A percentile compares a stretch with the other conserved stretches of the same genome.
phyloP scores from a whole-genome alignment of 306 rosid species.

The Ormosia emarginata region DNA sequence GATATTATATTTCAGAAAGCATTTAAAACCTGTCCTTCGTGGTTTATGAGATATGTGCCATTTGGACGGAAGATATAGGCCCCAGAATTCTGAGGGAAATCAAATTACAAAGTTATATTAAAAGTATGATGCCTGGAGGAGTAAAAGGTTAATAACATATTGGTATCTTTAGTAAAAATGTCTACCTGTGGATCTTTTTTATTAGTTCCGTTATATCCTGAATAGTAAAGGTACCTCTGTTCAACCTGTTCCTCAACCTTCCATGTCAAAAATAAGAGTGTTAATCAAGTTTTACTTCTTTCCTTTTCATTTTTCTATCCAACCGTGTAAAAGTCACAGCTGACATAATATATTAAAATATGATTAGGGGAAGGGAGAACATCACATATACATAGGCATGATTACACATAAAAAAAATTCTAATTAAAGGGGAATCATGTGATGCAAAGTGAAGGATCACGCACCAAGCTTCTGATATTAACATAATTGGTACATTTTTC shows the following conservation, averaged over 20 bases:
- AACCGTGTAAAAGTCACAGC: neutral
- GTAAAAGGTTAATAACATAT: constrained; percentile 16
- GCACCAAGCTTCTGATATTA: constrained; percentile 52
- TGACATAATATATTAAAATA: constrained; percentile 9
- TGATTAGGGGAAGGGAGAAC: constrained; percentile 9
- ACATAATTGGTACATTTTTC: constrained; percentile 49
- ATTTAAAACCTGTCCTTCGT: constrained; percentile 38
- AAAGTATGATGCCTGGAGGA: neutral
- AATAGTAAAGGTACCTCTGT: constrained; percentile 47
- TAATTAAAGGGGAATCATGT: constrained; percentile 14
- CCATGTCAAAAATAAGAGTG: constrained; percentile 33
- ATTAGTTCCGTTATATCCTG: constrained; percentile 45
- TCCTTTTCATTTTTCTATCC: neutral
- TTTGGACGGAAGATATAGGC: constrained; percentile 63
- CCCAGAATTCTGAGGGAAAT: constrained; percentile 46
- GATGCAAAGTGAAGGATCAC: constrained; percentile 17
- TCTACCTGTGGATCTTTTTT: constrained; percentile 44
- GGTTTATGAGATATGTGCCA: constrained; percentile 36
- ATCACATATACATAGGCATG: constrained; percentile 7
- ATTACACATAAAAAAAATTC: neutral
- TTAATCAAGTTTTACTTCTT: neutral
- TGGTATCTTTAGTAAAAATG: neutral
- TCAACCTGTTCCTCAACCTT: constrained; percentile 47
- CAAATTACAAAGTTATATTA: constrained; percentile 6
- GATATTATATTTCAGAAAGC: constrained; percentile 6